Conservation (phyloP, 2,329 filamentous ascomycete species). For the Fusarium vanettenii region DNA sequence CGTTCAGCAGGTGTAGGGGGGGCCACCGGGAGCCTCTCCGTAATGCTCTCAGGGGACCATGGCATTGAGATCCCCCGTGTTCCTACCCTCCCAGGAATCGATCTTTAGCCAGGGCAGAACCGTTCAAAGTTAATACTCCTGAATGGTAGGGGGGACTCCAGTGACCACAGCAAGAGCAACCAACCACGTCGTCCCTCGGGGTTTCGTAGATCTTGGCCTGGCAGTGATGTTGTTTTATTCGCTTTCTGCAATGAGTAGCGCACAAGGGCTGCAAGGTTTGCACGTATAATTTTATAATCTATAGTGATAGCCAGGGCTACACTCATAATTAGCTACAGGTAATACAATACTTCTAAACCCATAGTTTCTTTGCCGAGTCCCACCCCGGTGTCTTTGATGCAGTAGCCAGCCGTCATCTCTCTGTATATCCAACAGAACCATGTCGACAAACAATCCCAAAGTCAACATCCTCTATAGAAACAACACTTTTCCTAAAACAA, state of each 20-base stretch:
- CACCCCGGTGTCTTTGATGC: neutral
- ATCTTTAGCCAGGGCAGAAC: neutral
- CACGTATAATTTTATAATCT: neutral
- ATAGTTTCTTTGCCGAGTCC: neutral
- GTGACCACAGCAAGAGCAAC: neutral
- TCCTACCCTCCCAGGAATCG: neutral
- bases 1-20: no score
- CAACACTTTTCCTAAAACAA: neutral
- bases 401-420: neutral
- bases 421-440: neutral
- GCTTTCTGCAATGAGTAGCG: neutral
- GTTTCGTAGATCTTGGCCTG: neutral
- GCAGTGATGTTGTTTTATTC: neutral
- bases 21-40: no score
- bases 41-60: no score
- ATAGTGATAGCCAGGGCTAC: neutral
- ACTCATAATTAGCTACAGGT: neutral
- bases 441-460: neutral
- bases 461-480: neutral
- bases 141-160: neutral
- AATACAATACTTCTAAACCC: neutral
- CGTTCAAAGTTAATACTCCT: neutral
- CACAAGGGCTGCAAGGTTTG: neutral
- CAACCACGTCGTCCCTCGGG: neutral
- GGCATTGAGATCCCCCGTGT: no score